Evolutionary conservation across 495 filamentous ascomycete species (phyloP).

Genomic region (Podospora pseudopauciseta): DNA sequence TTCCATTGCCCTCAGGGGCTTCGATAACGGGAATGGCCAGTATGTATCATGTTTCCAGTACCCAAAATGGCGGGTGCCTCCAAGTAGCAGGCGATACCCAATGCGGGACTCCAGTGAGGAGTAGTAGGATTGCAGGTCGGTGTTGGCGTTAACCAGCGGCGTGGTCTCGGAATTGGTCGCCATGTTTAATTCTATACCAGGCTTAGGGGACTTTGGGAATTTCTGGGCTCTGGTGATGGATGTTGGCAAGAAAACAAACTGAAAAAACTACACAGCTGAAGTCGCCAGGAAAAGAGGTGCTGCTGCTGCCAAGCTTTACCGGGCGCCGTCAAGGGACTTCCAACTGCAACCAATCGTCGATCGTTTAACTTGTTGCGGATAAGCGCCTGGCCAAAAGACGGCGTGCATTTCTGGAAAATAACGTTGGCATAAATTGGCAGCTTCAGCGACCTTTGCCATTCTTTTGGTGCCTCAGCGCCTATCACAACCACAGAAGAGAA

Average conservation of each 20-base stretch:
- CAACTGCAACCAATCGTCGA: not conserved
- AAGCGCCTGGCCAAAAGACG: not conserved
- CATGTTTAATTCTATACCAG: not conserved
- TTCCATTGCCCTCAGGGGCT: slow-evolving; percentile 47
- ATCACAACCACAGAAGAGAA: too few species aligned
- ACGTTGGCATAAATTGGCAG: too few species aligned
- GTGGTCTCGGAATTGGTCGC: not conserved
- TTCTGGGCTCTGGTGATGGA: not conserved
- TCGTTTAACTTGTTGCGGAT: not conserved
- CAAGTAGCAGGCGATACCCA: slow-evolving; percentile 49
- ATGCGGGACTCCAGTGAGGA: slow-evolving; percentile 45
- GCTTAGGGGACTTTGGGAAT: not conserved
- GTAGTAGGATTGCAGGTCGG: slow-evolving; percentile 29
- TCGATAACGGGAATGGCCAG: slow-evolving; percentile 48
- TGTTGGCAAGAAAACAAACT: not conserved
- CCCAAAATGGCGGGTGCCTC: slow-evolving; percentile 51
- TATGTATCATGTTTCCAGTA: slow-evolving; percentile 45
- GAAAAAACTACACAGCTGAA: not conserved
- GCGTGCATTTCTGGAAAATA: not conserved
- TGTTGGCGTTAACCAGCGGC: slow-evolving; percentile 9
- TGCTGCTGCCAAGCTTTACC: not conserved
- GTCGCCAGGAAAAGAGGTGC: not conserved
- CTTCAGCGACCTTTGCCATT: too few species aligned
- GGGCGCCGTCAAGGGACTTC: not conserved
- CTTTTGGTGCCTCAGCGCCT: too few species aligned